Percentiles rank a stretch among this genome's conserved stretches.
phyloP scores from a whole-genome alignment of 805 yeast species.

The Myxozyma neotropica region DNA sequence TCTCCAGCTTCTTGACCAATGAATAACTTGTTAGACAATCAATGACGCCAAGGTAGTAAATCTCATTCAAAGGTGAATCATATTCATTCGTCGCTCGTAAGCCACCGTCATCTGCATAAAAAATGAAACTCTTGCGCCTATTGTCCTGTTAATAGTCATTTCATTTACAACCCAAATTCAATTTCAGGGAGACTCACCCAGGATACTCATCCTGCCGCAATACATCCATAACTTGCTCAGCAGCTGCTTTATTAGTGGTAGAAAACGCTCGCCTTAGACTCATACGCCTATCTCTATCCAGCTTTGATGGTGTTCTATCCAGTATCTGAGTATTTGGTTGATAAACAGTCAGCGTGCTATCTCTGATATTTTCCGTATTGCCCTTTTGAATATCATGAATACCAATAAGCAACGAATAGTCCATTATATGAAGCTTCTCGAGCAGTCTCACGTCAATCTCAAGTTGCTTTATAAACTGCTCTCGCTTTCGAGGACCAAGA shows the following conservation, averaged over 20 bases:
- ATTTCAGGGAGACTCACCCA: no score
- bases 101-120: constrained; percentile 85
- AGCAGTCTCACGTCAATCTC: constrained; percentile 73
- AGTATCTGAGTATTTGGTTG: constrained; percentile 38
- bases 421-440: constrained; percentile 84
- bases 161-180: no score
- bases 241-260: constrained; percentile 8
- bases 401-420: constrained; percentile 87
- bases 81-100: constrained; percentile 68
- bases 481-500: constrained; percentile 72
- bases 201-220: constrained; percentile 36
- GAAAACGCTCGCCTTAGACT: constrained; percentile 28
- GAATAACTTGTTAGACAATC: constrained; percentile 85
- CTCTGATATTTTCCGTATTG: constrained; percentile 48
- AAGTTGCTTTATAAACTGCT: constrained; percentile 66
- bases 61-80: constrained; percentile 61
- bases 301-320: constrained; percentile 26
- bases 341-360: constrained; percentile 42
- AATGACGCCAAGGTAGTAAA: constrained; percentile 90
- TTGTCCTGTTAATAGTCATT: constrained; percentile 31
- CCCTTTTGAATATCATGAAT: constrained; percentile 74
- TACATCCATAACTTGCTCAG: constrained; percentile 24
- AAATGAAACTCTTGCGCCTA: constrained; percentile 51
- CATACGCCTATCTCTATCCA: constrained; percentile 25
- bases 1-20: constrained; percentile 74